Evolutionary conservation across 2,329 filamentous ascomycete species (phyloP).

Genomic region (Botrytis galanthina): DNA sequence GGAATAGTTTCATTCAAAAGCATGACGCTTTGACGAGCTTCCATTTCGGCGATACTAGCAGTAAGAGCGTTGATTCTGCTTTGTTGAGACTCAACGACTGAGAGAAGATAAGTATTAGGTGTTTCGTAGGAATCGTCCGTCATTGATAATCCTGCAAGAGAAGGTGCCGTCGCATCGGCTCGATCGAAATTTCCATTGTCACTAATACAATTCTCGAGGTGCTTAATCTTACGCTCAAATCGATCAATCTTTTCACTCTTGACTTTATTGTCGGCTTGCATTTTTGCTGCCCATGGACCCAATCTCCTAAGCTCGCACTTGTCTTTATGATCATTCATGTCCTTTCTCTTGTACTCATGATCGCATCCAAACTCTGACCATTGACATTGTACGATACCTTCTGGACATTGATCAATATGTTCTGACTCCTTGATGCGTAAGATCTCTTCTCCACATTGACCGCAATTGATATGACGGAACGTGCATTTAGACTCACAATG

Average conservation of each 20-base stretch:
- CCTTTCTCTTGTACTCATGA: slow-evolving; percentile 42
- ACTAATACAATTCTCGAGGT: slow-evolving; percentile 41
- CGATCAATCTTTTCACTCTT: slow-evolving; percentile 46
- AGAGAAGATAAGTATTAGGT: slow-evolving; percentile 45
- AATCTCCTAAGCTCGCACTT: slow-evolving; percentile 53
- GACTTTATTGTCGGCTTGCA: slow-evolving; percentile 46
- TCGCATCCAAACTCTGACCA: slow-evolving; percentile 51
- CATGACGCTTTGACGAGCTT: slow-evolving; percentile 59
- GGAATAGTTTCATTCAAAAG: slow-evolving; percentile 60
- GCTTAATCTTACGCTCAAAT: slow-evolving; percentile 45
- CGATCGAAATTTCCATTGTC: slow-evolving; percentile 34
- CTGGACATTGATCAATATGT: slow-evolving; percentile 47
- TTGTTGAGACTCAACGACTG: slow-evolving; percentile 52
- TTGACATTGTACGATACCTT: slow-evolving; percentile 45
- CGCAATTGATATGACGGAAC: slow-evolving; percentile 37
- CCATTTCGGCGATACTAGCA: slow-evolving; percentile 55
- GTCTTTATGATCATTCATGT: slow-evolving; percentile 47
- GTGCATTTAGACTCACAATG: slow-evolving; percentile 50
- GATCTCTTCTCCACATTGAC: slow-evolving; percentile 33
- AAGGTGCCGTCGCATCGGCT: slow-evolving; percentile 27
- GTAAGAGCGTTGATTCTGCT: slow-evolving; percentile 56
- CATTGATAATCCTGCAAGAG: slow-evolving; percentile 17
- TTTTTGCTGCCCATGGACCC: slow-evolving; percentile 47
- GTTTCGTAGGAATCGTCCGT: slow-evolving; percentile 37
- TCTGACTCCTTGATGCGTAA: slow-evolving; percentile 30